Conservation (phyloP, 345 rosid genomes). For the Brassica incana region DNA sequence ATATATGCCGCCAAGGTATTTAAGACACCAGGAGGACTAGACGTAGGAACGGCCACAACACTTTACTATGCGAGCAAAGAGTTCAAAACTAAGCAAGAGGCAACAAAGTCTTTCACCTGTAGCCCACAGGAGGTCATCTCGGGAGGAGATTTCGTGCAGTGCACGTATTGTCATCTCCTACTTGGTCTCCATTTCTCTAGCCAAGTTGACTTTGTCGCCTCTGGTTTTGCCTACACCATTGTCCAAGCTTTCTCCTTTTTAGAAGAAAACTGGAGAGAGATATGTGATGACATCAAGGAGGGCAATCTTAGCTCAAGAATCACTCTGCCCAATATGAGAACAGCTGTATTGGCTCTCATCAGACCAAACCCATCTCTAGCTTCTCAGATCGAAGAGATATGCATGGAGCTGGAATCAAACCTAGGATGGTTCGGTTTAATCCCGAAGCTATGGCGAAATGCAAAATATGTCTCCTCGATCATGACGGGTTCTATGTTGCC, state of each 20-base stretch:
- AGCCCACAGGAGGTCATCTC: constrained; percentile 83
- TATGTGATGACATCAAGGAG: constrained; percentile 59
- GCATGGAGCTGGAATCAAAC: constrained; percentile 46
- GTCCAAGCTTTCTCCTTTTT: constrained; percentile 77
- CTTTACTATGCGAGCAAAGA: constrained; percentile 85
- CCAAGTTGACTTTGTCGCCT: constrained; percentile 71
- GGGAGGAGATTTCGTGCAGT: constrained; percentile 74
- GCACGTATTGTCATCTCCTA: constrained; percentile 89
- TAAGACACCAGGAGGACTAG: constrained; percentile 72
- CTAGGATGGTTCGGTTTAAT: constrained; percentile 61
- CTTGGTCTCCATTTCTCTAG: constrained; percentile 67
- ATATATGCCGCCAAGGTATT: constrained; percentile 79
- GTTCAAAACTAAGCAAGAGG: constrained; percentile 75
- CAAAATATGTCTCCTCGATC: constrained; percentile 83
- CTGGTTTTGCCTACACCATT: constrained; percentile 79
- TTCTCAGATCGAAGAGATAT: constrained; percentile 47
- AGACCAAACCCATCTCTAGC: constrained; percentile 62
- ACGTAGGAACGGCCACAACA: constrained; percentile 85
- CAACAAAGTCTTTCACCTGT: constrained; percentile 72
- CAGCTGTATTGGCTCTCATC: constrained; percentile 58
- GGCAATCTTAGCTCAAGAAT: constrained; percentile 61
- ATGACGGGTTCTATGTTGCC: constrained; percentile 96
- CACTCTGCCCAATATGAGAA: constrained; percentile 51
- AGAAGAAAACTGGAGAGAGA: constrained; percentile 73
- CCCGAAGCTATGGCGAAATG: constrained; percentile 80